phyloP scores from a whole-genome alignment of 2,329 filamentous ascomycete species.

The Penicillium sp. region DNA sequence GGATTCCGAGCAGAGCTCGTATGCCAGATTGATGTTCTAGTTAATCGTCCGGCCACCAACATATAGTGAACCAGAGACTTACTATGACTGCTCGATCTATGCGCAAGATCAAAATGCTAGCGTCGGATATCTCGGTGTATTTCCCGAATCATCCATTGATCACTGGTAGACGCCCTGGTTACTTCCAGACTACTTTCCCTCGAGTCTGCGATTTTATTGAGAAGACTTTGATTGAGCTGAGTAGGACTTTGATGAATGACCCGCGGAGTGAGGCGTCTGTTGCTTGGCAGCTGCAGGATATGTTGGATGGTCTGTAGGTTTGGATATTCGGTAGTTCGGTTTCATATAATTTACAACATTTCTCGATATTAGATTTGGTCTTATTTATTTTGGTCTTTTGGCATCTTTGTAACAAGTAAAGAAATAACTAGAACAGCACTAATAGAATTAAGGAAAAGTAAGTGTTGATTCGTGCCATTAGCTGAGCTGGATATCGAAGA shows the following conservation, averaged over 20 bases:
- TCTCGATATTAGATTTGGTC: no score
- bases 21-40: neutral
- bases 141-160: neutral
- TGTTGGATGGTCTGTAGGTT: neutral
- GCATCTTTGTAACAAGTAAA: no score
- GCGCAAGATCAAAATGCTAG: neutral
- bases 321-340: no score
- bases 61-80: neutral
- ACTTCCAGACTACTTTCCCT: neutral
- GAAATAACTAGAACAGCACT: no score
- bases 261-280: neutral
- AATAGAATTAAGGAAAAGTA: no score
- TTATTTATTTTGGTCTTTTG: no score
- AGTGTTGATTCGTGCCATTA: no score
- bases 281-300: neutral
- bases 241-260: neutral
- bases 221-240: neutral
- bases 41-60: neutral
- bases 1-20: neutral
- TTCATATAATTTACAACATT: no score
- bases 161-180: neutral
- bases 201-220: neutral
- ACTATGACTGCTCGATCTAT: neutral
- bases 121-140: neutral
- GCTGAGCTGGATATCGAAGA: no score